Base-by-base conservation (phyloP, 2,329 filamentous ascomycete genomes). In the Aspergillus sp. region DNA sequence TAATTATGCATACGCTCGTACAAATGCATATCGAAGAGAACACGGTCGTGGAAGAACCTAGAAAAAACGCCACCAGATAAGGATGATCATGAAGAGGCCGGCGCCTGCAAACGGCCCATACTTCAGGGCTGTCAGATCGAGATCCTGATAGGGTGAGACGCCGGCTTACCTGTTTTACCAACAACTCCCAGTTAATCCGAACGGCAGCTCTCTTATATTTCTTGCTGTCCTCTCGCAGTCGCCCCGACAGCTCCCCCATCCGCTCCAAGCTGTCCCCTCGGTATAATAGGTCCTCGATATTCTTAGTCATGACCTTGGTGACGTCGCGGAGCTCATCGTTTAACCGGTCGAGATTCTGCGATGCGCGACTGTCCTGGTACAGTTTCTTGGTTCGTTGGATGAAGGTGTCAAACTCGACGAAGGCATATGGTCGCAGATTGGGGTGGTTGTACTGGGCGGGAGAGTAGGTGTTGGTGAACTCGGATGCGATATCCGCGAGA, bases 221-320 rank as follows among this genome's bases (percentile, higher is more conserved):
- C 61, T 81, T 85, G 58, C 82, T 91, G 56, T 98, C 91, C 57
- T 98, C 91, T 42, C 85, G 71, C 57, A 98, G 63, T 41, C 89
- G 71, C 35, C 78, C 82, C 51, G 83, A 93, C 55, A 95, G 82
- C 66, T 96, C 89, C 40, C 91, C 89, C 91, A 98, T 98, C 52
- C 86, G 76, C 66, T 98, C 91, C 47, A 98, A 65, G 51, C 80
- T 91, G 58, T 98, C 91, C 16, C 91, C 91, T 41, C 93, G 72
- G 59, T 98, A 98, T 33, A 98, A 68, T 54, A 98, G 67, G 60
- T 98, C 91, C 69, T 98, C 91, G 48, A 98, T 96, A 61, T 98
- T 98, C 75, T 96, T 96, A 35, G 88, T 96, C 93, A 98, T 98
- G 55, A 98, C 88, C 66, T 95, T 88, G 1, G 91, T 96, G 34